Evolutionary conservation across 2,329 filamentous ascomycete genomes (phyloP).

Genomic region (Fusarium odoratissimum): DNA sequence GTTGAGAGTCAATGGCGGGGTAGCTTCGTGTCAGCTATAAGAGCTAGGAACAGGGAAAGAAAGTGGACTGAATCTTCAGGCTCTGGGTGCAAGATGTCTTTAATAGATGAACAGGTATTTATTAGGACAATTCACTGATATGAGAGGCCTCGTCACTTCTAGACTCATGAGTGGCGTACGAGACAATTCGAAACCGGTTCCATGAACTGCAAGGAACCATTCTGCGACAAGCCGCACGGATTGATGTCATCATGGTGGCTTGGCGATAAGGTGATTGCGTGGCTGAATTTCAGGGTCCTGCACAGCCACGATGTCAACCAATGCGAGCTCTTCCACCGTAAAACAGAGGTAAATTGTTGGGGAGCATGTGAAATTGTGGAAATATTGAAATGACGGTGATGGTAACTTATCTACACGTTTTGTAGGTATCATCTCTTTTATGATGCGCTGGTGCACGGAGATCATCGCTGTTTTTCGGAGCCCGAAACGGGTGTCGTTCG

Average conservation of each 20-base stretch:
- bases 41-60: slow-evolving; percentile 5
- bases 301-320: slow-evolving; percentile 36
- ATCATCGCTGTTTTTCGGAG: slow-evolving; percentile 16
- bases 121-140: neutral
- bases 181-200: slow-evolving; percentile 37
- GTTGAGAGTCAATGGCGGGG: slow-evolving; percentile 33
- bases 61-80: neutral
- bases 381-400: neutral
- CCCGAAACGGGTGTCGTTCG: slow-evolving; percentile 19
- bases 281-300: slow-evolving; percentile 31
- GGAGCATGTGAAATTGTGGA: slow-evolving; percentile 1
- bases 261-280: slow-evolving; percentile 28
- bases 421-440: neutral
- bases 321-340: slow-evolving; percentile 1
- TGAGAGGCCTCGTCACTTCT: slow-evolving; percentile 41
- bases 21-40: slow-evolving; percentile 22
- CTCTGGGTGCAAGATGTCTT: slow-evolving; percentile 1
- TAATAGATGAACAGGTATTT: slow-evolving; percentile 14
- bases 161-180: slow-evolving; percentile 16
- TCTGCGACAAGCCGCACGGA: slow-evolving; percentile 21
- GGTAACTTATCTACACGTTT: neutral
- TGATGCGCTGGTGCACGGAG: neutral
- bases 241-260: slow-evolving; percentile 46
- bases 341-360: neutral
- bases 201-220: slow-evolving; percentile 13